These are phyloP conservation scores for Claviceps quebecensis DNA, from an alignment of 2,329 filamentous ascomycete genomes.

Conservation along the genomic window DNA sequence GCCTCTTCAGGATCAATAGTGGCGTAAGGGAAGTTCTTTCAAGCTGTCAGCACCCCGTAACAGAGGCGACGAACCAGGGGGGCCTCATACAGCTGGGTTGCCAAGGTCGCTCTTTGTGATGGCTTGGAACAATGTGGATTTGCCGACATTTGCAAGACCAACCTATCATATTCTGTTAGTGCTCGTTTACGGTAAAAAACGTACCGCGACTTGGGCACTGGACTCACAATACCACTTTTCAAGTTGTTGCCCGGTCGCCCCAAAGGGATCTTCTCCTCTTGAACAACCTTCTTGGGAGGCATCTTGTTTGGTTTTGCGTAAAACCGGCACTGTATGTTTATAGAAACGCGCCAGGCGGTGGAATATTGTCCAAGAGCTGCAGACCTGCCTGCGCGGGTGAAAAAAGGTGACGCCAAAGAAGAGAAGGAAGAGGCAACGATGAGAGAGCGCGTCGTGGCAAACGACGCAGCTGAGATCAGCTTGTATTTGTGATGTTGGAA, in stretches of 20 bases:
- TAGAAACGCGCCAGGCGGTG: constrained; percentile 36
- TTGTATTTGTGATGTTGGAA: constrained; percentile 14
- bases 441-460: constrained; percentile 30
- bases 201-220: background rate
- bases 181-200: background rate
- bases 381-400: constrained; percentile 52
- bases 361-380: constrained; percentile 39
- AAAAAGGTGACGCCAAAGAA: constrained; percentile 38
- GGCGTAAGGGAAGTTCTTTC: constrained; percentile 91
- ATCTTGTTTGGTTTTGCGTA: constrained; percentile 60
- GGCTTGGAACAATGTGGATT: constrained; percentile 98
- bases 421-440: constrained; percentile 29
- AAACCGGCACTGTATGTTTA: constrained; percentile 35
- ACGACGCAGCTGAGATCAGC: constrained; percentile 28
- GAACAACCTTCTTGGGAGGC: constrained; percentile 85
- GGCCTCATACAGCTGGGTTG: constrained; percentile 73
- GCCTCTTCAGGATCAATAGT: constrained; percentile 98
- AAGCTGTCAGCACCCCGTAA: constrained; percentile 26
- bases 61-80: constrained; percentile 17
- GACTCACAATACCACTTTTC: constrained; percentile 93
- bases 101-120: constrained; percentile 96
- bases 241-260: constrained; percentile 94
- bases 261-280: constrained; percentile 92
- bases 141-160: constrained; percentile 96
- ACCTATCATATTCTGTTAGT: constrained; percentile 41